Percentiles rank a stretch among this genome's conserved stretches.
Evolutionary conservation across 768 basidiomycete species (phyloP).

Genomic region (Phlegmacium glaucopus): DNA sequence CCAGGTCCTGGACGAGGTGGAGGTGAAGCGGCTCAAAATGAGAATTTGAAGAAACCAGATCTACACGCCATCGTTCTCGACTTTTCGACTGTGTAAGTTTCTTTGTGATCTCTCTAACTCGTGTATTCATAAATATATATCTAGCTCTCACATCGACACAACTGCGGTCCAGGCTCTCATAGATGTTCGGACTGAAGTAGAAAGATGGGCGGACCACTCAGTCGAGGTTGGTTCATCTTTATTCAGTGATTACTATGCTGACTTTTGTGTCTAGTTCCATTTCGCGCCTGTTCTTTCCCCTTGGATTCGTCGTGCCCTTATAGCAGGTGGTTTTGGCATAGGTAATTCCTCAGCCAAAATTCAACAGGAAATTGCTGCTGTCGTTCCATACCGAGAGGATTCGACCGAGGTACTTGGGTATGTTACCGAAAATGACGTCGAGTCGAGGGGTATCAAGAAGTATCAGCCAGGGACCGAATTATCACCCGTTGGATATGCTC

Average conservation of each 20-base stretch:
- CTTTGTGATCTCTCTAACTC: background rate
- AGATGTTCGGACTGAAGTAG: conserved; percentile 84
- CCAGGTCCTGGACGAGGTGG: conserved; percentile 62
- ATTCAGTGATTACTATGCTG: background rate
- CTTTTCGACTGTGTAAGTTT: conserved; percentile 73
- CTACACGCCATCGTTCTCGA: conserved; percentile 90
- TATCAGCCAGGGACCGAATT: conserved; percentile 10
- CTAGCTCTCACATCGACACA: conserved; percentile 83
- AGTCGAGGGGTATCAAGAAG: conserved; percentile 35
- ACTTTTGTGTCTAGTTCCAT: conserved; percentile 62
- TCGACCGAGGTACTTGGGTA: conserved; percentile 21
- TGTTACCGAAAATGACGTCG: conserved; percentile 16
- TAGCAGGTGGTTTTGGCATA: conserved; percentile 88
- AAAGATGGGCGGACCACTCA: conserved; percentile 76
- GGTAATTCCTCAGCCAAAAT: conserved; percentile 42
- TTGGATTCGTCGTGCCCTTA: conserved; percentile 87
- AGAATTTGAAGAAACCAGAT: conserved; percentile 54
- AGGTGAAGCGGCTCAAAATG: conserved; percentile 41
- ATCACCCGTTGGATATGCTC: conserved; percentile 24
- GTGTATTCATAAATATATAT: background rate
- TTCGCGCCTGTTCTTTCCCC: conserved; percentile 90
- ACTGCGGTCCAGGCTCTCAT: conserved; percentile 90
- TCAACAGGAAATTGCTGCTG: conserved; percentile 68
- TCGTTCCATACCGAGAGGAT: conserved; percentile 60
- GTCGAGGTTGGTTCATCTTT: conserved; percentile 51